phyloP scores from a whole-genome alignment of 768 basidiomycete species.

The Trametes punicea region DNA sequence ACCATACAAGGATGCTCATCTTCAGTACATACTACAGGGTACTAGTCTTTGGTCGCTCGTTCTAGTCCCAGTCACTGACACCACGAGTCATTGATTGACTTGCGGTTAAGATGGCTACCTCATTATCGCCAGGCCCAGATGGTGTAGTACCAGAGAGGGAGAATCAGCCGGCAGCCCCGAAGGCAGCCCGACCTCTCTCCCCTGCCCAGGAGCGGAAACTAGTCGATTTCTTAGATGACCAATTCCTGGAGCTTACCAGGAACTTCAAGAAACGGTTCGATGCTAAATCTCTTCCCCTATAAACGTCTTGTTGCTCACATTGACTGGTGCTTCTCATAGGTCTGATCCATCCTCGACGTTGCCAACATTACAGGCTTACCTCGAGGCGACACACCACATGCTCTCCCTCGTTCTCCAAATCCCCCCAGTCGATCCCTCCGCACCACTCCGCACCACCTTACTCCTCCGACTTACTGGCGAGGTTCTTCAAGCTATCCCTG shows the following conservation, averaged over 20 bases:
- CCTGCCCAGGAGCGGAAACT: constrained; percentile 59
- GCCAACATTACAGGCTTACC: constrained; percentile 56
- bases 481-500: constrained; percentile 53
- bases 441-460: constrained; percentile 59
- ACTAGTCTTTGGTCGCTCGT: no score
- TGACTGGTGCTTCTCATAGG: constrained; percentile 25
- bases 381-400: constrained; percentile 53
- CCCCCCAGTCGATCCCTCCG: constrained; percentile 70
- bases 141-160: no score
- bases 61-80: no score
- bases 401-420: constrained; percentile 67
- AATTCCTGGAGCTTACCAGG: constrained; percentile 62
- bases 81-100: no score
- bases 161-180: neutral
- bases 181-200: constrained; percentile 3
- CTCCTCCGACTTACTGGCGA: constrained; percentile 75
- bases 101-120: no score
- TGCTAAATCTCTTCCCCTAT: neutral
- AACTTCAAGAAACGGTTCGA: constrained; percentile 71
- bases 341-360: constrained; percentile 48
- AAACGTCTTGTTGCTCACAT: neutral
- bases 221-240: constrained; percentile 60
- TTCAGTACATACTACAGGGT: no score
- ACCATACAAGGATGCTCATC: no score
- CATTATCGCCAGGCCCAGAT: no score